These are phyloP conservation scores for Fusarium tjaetaba DNA, from an alignment of 2,329 filamentous ascomycete genomes.

Conservation along the genomic window DNA sequence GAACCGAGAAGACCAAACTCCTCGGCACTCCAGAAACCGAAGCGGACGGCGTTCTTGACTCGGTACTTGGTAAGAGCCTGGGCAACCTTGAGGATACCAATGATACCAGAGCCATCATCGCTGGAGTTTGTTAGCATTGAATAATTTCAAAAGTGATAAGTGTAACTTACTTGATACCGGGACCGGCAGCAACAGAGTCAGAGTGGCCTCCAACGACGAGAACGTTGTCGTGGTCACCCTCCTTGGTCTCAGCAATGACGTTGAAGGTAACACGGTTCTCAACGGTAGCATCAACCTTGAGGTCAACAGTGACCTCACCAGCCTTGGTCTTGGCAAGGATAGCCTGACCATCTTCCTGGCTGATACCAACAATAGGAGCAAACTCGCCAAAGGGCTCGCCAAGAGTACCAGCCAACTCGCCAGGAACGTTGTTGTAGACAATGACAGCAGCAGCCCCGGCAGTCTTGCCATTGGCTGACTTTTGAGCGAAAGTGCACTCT, in stretches of 20 bases:
- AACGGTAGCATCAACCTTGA: conserved; percentile 59
- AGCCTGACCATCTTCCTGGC: conserved; percentile 55
- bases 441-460: conserved; percentile 67
- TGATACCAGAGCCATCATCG: conserved; percentile 68
- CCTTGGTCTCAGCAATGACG: conserved; percentile 60
- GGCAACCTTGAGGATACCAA: conserved; percentile 58
- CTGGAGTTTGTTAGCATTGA: conserved; percentile 19
- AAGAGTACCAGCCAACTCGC: conserved; percentile 63
- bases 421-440: conserved; percentile 71
- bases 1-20: conserved; percentile 61
- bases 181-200: conserved; percentile 59
- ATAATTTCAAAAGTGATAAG: neutral
- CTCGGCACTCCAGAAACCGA: conserved; percentile 64
- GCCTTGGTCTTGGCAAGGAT: conserved; percentile 46
- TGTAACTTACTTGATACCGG: conserved; percentile 63
- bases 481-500: conserved; percentile 66
- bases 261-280: conserved; percentile 61
- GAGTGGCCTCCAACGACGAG: conserved; percentile 60
- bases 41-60: conserved; percentile 60
- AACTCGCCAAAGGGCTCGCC: conserved; percentile 58
- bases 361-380: conserved; percentile 63
- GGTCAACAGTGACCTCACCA: conserved; percentile 47
- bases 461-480: conserved; percentile 63
- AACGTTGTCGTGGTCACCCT: conserved; percentile 59
- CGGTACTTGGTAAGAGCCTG: conserved; percentile 54